phyloP scores from a whole-genome alignment of 768 basidiomycete species.

The Xerocomus spinulosus region DNA sequence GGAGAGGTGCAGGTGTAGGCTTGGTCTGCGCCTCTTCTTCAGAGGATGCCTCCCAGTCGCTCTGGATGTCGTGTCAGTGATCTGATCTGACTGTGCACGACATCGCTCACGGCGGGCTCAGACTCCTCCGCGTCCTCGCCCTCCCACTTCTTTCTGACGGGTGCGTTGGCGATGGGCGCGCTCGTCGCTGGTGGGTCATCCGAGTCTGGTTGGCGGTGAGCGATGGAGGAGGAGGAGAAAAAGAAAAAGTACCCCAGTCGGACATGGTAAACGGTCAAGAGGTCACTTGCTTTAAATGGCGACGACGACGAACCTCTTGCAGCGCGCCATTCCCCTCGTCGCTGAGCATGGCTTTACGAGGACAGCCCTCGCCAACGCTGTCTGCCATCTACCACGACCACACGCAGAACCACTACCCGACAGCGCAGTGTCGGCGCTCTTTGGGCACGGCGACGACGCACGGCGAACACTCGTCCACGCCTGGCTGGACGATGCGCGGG shows the following conservation, averaged over 20 bases:
- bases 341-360: constrained; percentile 70
- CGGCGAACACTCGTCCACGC: constrained; percentile 60
- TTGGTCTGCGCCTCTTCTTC: constrained; percentile 65
- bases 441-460: constrained; percentile 66
- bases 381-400: constrained; percentile 44
- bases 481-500: constrained; percentile 67
- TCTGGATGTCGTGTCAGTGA: constrained; percentile 44
- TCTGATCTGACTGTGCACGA: background rate
- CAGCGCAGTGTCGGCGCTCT: constrained; percentile 63
- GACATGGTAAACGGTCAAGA: constrained; percentile 29
- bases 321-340: constrained; percentile 61
- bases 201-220: constrained; percentile 28
- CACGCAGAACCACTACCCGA: constrained; percentile 64
- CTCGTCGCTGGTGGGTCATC: constrained; percentile 32
- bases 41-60: constrained; percentile 91
- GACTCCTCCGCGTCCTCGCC: constrained; percentile 90
- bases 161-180: constrained; percentile 17
- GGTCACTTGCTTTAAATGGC: constrained; percentile 3
- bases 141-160: constrained; percentile 68
- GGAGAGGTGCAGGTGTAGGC: constrained; percentile 43
- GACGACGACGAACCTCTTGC: constrained; percentile 40
- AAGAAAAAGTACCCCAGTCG: constrained; percentile 43
- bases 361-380: constrained; percentile 60
- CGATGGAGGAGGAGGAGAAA: background rate
- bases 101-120: constrained; percentile 61